phyloP scores from a whole-genome alignment of 768 basidiomycete genomes.

The Amanita polypyramis region DNA sequence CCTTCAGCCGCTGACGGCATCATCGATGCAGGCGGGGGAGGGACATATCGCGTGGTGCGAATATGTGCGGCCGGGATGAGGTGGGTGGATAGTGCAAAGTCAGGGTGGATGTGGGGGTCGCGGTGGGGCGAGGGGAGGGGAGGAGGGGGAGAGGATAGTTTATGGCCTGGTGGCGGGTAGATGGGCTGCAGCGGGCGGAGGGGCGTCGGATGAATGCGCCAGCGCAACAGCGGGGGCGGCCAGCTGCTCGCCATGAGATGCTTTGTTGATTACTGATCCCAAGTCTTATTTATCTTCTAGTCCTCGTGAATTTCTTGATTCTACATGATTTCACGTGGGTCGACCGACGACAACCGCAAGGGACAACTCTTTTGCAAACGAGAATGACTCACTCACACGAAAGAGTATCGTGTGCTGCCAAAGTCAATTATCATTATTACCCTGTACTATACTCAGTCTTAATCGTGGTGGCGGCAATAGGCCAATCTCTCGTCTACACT shows the following conservation, averaged over 20 bases:
- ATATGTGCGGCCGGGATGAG: slow-evolving; percentile 44
- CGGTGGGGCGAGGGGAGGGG: slow-evolving; percentile 30
- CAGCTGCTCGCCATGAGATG: slow-evolving; percentile 7
- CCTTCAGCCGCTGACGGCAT: neutral
- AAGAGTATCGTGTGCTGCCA: too few relatives aligned
- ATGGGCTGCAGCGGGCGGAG: slow-evolving; percentile 21
- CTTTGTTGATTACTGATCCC: too few relatives aligned
- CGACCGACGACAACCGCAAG: too few relatives aligned
- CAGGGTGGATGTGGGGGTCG: slow-evolving; percentile 20
- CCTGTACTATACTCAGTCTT: too few relatives aligned
- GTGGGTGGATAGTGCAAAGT: slow-evolving; percentile 41
- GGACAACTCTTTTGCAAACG: too few relatives aligned
- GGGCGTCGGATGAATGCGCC: slow-evolving; percentile 18
- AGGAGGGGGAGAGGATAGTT: slow-evolving; percentile 18
- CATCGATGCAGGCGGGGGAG: slow-evolving; percentile 16
- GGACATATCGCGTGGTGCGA: slow-evolving; percentile 31
- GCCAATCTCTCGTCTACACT: too few relatives aligned
- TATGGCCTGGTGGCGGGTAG: slow-evolving; percentile 23
- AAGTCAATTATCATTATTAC: too few relatives aligned
- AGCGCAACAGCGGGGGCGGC: slow-evolving; percentile 16
- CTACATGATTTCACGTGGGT: too few relatives aligned
- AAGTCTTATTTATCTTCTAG: too few relatives aligned
- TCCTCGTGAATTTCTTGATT: too few relatives aligned
- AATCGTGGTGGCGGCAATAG: too few relatives aligned
- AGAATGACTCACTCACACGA: too few relatives aligned